Percentiles rank a stretch among this genome's conserved stretches.
phyloP scores from a whole-genome alignment of 2,329 filamentous ascomycete genomes.

The Scortechinia acanthostroma region DNA sequence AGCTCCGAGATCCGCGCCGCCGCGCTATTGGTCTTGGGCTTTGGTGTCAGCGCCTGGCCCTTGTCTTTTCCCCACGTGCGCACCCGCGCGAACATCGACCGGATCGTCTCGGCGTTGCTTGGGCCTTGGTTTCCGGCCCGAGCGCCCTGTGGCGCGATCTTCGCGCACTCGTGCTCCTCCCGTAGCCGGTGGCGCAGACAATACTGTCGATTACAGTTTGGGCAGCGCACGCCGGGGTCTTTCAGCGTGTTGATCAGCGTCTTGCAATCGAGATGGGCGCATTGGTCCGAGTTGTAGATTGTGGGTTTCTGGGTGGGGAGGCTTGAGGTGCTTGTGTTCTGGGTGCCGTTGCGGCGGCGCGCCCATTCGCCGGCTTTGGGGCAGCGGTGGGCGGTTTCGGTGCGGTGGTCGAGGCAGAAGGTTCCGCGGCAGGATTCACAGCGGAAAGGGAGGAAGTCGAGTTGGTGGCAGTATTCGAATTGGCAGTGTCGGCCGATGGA shows the following conservation, averaged over 20 bases:
- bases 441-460: constrained; percentile 91
- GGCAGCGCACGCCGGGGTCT: constrained; percentile 38
- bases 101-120: not conserved
- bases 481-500: constrained; percentile 82
- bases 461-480: constrained; percentile 81
- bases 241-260: constrained; percentile 40
- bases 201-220: constrained; percentile 36
- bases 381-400: constrained; percentile 68
- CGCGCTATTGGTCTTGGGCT: not conserved
- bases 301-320: constrained; percentile 33
- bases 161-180: constrained; percentile 25
- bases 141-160: constrained; percentile 55
- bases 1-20: not conserved
- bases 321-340: constrained; percentile 12
- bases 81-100: constrained; percentile 1
- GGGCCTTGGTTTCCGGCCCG: constrained; percentile 9
- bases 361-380: constrained; percentile 51
- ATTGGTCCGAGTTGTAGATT: constrained; percentile 44
- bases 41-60: not conserved
- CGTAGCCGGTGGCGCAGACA: constrained; percentile 39
- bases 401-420: constrained; percentile 90
- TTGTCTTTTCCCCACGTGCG: constrained; percentile 28
- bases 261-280: constrained; percentile 36
- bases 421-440: constrained; percentile 82
- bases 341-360: constrained; percentile 26